Base-by-base conservation (phyloP, 192 early-diverging fungal genomes). In the Umbelopsis sp. region DNA sequence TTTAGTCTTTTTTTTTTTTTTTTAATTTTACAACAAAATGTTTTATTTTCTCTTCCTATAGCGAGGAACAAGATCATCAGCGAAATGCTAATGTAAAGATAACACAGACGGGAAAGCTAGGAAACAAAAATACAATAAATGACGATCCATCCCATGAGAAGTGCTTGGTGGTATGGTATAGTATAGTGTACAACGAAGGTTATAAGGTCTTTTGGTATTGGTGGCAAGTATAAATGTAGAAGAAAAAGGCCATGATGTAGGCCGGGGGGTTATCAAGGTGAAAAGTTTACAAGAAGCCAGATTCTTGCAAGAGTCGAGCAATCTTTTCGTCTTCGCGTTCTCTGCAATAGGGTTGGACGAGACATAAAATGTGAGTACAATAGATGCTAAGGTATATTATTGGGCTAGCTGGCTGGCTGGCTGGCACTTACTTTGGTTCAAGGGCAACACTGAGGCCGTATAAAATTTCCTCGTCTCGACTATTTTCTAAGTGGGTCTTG, bases 321-420 rank as follows among this genome's bases (percentile, higher is more conserved):
- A 94, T 87, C 74, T 91, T 92, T 77, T 92, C 91, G 75, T 92
- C 92, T 69, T 94, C 91, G 54, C 90, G 85, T 73, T 93, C 92
- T 76, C 90, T 85, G 50, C 51, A 47, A 53, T 71, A 70, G 20
- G 45, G 52, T 16, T 17, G 26, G 45, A 2, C 2, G 31, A 38
- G 32, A 69, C 3, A 52, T 22, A 11, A 59, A 17, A 25, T 10
- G 14, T 17, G 31, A 4, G 11, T 32, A 59, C 20, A 32, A 25
- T n/a, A n/a, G 0, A 29, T 59, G 6, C 21, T n/a, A n/a, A n/a
- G n/a, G n/a, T n/a, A n/a, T n/a, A 16, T 32, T 32, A 20, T 20
- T 16, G 4, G 11, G 16, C 29, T 25, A 3, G 25, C 6, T 17
- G 25, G n/a, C n/a, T n/a, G n/a, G n/a, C n/a, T n/a, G n/a, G n/a